Evolutionary conservation across 1,284 basidiomycete genomes (phyloP).

Genomic region (Moesziomyces sp.): DNA sequence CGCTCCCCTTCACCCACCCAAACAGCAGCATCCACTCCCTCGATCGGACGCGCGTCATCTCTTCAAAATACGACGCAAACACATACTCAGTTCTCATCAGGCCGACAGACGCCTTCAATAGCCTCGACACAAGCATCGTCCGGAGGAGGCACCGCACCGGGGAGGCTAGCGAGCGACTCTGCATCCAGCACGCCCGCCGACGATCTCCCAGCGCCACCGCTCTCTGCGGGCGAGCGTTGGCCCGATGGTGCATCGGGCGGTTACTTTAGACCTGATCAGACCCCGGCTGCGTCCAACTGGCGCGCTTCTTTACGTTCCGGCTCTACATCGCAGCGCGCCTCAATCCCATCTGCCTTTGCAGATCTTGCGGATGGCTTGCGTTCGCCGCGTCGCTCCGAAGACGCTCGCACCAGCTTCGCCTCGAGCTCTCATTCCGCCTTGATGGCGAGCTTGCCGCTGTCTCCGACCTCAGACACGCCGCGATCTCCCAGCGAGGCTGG

Average conservation of each 20-base stretch:
- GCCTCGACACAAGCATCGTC: too few species aligned
- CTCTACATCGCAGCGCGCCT: conserved; percentile 11
- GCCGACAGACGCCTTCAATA: too few species aligned
- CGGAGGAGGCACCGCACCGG: too few species aligned
- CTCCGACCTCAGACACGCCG: conserved; percentile 30
- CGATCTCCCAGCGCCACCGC: neutral
- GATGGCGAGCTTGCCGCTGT: conserved; percentile 17
- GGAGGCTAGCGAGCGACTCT: too few species aligned
- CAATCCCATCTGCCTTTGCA: conserved; percentile 18
- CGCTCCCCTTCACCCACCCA: conserved; percentile 9
- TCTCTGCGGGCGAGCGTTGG: conserved; percentile 10
- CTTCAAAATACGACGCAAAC: neutral
- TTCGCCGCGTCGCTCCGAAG: conserved; percentile 5
- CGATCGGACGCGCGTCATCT: neutral
- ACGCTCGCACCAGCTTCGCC: conserved; percentile 22
- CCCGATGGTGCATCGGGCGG: conserved; percentile 2
- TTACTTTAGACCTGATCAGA: conserved; percentile 6
- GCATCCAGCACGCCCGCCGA: too few species aligned
- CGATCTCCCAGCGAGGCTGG: conserved; percentile 27
- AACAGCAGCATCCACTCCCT: conserved; percentile 11
- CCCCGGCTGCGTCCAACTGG: conserved; percentile 22
- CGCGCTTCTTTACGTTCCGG: conserved; percentile 14
- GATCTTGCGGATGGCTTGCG: conserved; percentile 7
- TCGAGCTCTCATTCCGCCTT: conserved; percentile 11
- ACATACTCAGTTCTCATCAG: too few species aligned